Evolutionary conservation across 2,329 filamentous ascomycete genomes (phyloP), one percentile per base, ranked within the genome.

Genomic region (Ilyonectria robusta): DNA sequence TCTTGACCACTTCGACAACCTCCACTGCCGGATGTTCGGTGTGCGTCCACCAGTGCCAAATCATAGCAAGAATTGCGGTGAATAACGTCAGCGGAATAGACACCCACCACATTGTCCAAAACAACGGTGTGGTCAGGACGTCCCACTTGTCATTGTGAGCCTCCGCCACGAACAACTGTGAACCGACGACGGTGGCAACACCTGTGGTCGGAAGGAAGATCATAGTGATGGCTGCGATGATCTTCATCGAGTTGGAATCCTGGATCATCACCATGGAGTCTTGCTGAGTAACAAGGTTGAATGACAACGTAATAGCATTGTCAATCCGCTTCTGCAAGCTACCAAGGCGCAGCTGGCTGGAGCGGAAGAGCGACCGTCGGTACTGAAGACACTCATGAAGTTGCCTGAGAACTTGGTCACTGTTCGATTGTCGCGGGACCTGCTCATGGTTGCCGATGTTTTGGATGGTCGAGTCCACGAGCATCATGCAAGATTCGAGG

Each of bases 161-260:
- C 21, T 76, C 63, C 1, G 77, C 69, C 1, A 74, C 58, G 6
- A 78, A 72, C 6, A 78, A 40, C 54, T 77, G 76, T 8, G 77
- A 78, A n/a, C 77, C 77, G 7, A 72, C 53, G 6, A 82, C 71
- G 0, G 76, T 74, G 9, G 81, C 78, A 8, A 82, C 79, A 0
- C 75, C 77, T 2, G 78, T 80, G 0, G 78, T 81, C 1, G 81
- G 81, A 0, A 82, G 54, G 65, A 82, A 82, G 6, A 82, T 59
- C 62, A 82, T 75, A 6, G 80, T 82, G 21, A 82, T 78, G 40
- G 75, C 73, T 3, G 81, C 77, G 33, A 82, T 80, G 6, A 80
- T 76, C 56, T 78, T 80, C 78, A 81, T 81, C 13, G 77, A 77
- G n/a, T 73, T 77, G 23, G 78, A 77, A 56, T 81, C 80, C 11